Percentiles rank a stretch among this genome's conserved stretches.
Conservation (phyloP, 208 protist species). For the Angomonas ambiguus region DNA sequence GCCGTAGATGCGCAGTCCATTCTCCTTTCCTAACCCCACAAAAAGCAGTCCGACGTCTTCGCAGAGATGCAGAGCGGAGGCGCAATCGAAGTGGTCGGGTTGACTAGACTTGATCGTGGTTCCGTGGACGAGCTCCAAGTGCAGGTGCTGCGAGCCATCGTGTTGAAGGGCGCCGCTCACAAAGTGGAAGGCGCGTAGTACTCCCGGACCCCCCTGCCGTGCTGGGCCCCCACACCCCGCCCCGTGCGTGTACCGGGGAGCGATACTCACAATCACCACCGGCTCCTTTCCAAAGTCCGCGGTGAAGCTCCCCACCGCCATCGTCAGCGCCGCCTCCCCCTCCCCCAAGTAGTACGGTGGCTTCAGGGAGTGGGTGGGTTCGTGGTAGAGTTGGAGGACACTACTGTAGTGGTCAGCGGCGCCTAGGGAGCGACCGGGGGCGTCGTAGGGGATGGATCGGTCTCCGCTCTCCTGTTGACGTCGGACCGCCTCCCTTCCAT, state of each 20-base stretch:
- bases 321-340: conserved; percentile 55
- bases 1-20: conserved; percentile 72
- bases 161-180: background rate
- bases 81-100: conserved; percentile 30
- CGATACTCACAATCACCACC: conserved; percentile 56
- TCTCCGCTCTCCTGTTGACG: conserved; percentile 20
- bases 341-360: conserved; percentile 62
- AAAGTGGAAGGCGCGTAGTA: conserved; percentile 66
- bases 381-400: conserved; percentile 74
- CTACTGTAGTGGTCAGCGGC: conserved; percentile 58
- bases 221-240: conserved; percentile 40
- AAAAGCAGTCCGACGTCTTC: conserved; percentile 68
- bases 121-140: conserved; percentile 61
- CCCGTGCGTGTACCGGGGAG: conserved; percentile 65
- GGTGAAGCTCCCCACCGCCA: conserved; percentile 60
- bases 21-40: conserved; percentile 55
- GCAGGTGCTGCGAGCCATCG: conserved; percentile 19
- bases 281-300: conserved; percentile 71
- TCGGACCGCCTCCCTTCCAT: conserved; percentile 21
- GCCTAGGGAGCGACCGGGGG: conserved; percentile 48
- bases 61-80: conserved; percentile 72
- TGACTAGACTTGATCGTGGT: conserved; percentile 37
- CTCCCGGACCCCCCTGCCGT: conserved; percentile 43
- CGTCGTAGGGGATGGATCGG: conserved; percentile 31
- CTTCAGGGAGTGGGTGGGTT: conserved; percentile 39